Evolutionary conservation across 2,329 filamentous ascomycete genomes (phyloP).

Genomic region (Hypoxylon sp.): DNA sequence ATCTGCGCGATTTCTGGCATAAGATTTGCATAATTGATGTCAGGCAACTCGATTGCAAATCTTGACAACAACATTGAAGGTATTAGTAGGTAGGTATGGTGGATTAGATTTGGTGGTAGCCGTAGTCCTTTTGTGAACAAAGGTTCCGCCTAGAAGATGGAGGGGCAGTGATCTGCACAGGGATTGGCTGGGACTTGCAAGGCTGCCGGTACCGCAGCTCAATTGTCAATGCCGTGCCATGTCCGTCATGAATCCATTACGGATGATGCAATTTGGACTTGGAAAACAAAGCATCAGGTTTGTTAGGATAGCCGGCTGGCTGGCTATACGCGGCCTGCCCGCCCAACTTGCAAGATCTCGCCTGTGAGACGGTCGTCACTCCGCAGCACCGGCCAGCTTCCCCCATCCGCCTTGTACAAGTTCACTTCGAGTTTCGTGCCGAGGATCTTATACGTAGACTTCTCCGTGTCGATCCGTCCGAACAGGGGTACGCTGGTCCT

Average conservation of each 20-base stretch:
- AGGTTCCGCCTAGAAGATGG: not conserved
- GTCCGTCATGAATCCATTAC: constrained; percentile 7
- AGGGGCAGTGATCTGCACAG: constrained; percentile 25
- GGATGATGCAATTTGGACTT: not conserved
- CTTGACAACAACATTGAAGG: not conserved
- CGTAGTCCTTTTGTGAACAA: not conserved
- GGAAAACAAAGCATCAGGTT: not conserved
- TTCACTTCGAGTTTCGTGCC: constrained; percentile 90
- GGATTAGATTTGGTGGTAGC: not conserved
- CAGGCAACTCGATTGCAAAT: not conserved
- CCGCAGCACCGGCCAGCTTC: constrained; percentile 86
- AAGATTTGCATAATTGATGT: not conserved
- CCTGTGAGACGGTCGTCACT: constrained; percentile 76
- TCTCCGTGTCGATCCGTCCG: constrained; percentile 78
- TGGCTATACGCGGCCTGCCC: constrained; percentile 71
- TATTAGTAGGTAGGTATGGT: not conserved
- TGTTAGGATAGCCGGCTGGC: constrained; percentile 6
- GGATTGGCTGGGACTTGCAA: constrained; percentile 9
- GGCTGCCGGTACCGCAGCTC: constrained; percentile 6
- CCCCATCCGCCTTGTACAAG: constrained; percentile 77
- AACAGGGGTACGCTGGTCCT: constrained; percentile 80
- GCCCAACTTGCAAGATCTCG: constrained; percentile 91
- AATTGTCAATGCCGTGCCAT: not conserved
- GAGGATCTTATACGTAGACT: constrained; percentile 83
- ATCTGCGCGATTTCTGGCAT: not conserved